Base-by-base conservation (phyloP, 2,329 filamentous ascomycete genomes). In the Metarhizium album region DNA sequence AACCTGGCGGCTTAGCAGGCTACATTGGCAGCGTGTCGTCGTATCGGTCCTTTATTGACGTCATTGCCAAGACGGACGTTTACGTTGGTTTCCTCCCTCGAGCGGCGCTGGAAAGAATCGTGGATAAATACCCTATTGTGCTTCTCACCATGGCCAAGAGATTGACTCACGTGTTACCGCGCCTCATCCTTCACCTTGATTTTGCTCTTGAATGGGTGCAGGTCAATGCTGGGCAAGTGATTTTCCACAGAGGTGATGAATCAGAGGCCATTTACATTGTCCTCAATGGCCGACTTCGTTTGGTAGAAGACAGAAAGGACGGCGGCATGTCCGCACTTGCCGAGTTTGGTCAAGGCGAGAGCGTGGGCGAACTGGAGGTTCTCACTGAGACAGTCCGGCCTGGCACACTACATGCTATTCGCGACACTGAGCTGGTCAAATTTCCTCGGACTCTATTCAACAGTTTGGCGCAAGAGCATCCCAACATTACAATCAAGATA, bases 261-360 rank as follows among this genome's bases (percentile, higher is more conserved):
- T 98, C 93, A 60, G 93, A 98, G 66, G 91, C 94, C 1, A 98
- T 98, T 40, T 98, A 97, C 61, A 90, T 98, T 54, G 93, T 98
- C 2, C 77, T 98, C 16, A 98, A 98, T 59, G 93, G 93, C 9
- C 86, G 93, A 16, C 70, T 98, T 18, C 80, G 94, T 50, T 79
- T 91, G 0, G 86, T 98, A 0, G 79, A 90, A 53, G 90, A 96
- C 59, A 82, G 82, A 14, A 82, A 86, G 45, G 85, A 87, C 55
- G 89, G 89, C 1, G 86, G 85, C 2, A 85, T 95, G 70, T 86
- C 84, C 45, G 90, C 95, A 13, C 80, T 89, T 47, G 91, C 89
- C 13, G 94, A 98, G 65, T 97, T 86, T 61, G 93, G 93, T 3
- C 93, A 98, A 68, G 94, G 94, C 8, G 94, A 98, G 64, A 98